phyloP scores from a whole-genome alignment of 169 alveolate genomes.

The Eimeria tenella region DNA sequence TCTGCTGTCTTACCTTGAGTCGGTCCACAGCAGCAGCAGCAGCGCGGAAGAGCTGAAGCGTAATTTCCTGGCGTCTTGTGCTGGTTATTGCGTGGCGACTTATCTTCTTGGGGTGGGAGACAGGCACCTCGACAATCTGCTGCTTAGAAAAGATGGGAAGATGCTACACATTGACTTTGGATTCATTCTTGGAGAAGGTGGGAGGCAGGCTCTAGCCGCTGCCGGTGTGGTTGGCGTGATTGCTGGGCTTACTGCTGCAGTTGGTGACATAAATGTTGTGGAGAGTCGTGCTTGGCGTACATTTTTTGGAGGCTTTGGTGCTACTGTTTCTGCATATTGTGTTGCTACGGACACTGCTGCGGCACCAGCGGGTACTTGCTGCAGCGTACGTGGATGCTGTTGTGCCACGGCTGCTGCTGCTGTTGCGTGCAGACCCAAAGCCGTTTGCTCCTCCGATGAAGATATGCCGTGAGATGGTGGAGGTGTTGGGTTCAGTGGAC shows the following conservation, averaged over 20 bases:
- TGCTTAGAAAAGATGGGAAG: slow-evolving; percentile 91
- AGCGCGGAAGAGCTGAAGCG: slow-evolving; percentile 2
- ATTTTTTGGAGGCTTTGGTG: background rate
- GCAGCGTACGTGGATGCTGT: background rate
- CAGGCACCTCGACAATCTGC: slow-evolving; percentile 98
- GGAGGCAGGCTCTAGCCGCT: background rate
- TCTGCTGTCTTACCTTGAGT: slow-evolving; percentile 25
- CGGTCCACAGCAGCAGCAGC: slow-evolving; percentile 7
- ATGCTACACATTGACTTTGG: slow-evolving; percentile 99
- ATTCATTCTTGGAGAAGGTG: slow-evolving; percentile 94
- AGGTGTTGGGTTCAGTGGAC: slow-evolving; percentile 93
- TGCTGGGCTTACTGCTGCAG: background rate
- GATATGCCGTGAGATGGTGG: slow-evolving; percentile 96
- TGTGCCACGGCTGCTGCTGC: background rate
- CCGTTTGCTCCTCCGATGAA: slow-evolving; percentile 96
- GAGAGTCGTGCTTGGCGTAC: background rate
- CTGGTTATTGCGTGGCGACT: slow-evolving; percentile 98
- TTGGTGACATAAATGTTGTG: background rate
- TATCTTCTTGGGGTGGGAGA: slow-evolving; percentile 99
- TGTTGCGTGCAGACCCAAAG: slow-evolving; percentile 88
- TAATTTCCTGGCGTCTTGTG: slow-evolving; percentile 96
- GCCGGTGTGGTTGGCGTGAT: background rate
- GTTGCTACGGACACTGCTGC: background rate
- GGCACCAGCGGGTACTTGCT: background rate
- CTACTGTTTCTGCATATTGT: background rate